Evolutionary conservation across 2,329 filamentous ascomycete genomes (phyloP).

Genomic region (Cladosporium austrohemisphaericum): DNA sequence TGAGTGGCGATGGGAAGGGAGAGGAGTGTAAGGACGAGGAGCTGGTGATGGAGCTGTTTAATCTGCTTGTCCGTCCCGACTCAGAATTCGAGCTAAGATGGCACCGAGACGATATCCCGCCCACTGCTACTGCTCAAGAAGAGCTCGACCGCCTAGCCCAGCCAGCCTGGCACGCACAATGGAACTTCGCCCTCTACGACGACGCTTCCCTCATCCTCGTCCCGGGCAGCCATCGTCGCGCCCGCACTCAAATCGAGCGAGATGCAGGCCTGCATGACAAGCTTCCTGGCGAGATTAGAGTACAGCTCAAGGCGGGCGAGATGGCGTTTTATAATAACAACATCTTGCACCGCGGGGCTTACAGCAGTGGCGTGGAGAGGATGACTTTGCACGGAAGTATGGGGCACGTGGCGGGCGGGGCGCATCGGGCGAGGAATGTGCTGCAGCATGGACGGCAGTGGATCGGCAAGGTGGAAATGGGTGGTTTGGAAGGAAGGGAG

Average conservation of each 20-base stretch:
- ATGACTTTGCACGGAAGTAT: slow-evolving; percentile 19
- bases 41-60: slow-evolving; percentile 83
- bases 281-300: slow-evolving; percentile 62
- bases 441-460: slow-evolving; percentile 18
- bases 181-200: slow-evolving; percentile 76
- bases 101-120: slow-evolving; percentile 79
- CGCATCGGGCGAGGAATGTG: slow-evolving; percentile 18
- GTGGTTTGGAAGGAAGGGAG: slow-evolving; percentile 9
- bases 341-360: slow-evolving; percentile 72
- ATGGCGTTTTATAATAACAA: slow-evolving; percentile 89
- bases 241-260: slow-evolving; percentile 67
- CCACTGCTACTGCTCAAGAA: slow-evolving; percentile 61
- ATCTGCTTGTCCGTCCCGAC: slow-evolving; percentile 74
- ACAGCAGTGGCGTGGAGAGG: slow-evolving; percentile 56
- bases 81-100: slow-evolving; percentile 70
- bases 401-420: slow-evolving; percentile 17
- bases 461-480: slow-evolving; percentile 16
- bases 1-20: slow-evolving; percentile 47
- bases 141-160: slow-evolving; percentile 60
- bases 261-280: slow-evolving; percentile 62
- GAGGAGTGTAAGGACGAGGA: slow-evolving; percentile 47
- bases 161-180: slow-evolving; percentile 74
- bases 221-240: slow-evolving; percentile 69
- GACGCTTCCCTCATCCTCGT: slow-evolving; percentile 72
- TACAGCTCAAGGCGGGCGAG: slow-evolving; percentile 68